Base-by-base conservation (phyloP, 257 asterid genomes). In the Sherardia arvensis region DNA sequence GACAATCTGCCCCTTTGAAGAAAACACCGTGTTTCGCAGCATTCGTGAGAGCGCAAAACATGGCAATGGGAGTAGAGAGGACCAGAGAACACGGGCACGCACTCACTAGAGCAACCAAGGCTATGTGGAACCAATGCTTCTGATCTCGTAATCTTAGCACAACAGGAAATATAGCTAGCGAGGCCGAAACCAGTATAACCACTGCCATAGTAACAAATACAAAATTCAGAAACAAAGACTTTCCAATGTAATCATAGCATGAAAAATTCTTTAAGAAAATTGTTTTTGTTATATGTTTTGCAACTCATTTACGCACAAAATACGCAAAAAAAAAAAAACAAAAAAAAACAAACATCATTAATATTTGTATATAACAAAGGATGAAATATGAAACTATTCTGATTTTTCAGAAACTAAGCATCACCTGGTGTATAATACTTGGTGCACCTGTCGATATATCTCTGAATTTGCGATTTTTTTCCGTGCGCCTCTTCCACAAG, bases 21-120 rank as follows among this genome's bases (percentile, higher is more conserved):
- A 91, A 77, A 67, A 91, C 86, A 8, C 98, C 98, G 1, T 84
- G 69, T 14, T 78, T 78, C 32, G 98, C 94, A 27, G 98, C 96
- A 66, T 74, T 85, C 6, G 96, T 81, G 4, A 91, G 82, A 8
- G 95, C 96, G 67, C 98, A 91, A 61, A 76, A 88, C 87, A 86
- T 84, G 36, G 94, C 98, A 6, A 88, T 94, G 0, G 98, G 98
- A 25, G 96, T 91, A 20, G 98, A 91, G 48, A 91, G 85, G 45
- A 91, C 81, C 21, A 91, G 91, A 0, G 95, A 91, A 60, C 98
- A 91, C 0, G 98, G 98, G 54, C 98, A 91, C 60, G 90, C 96
- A 66, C 94, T 85, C 28, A 91, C 96, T 55, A 91, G 73, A 1
- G 81, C 80, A 1, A 91, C 98, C 45, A 91, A 86, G 9, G 98